Evolutionary conservation across 2,329 filamentous ascomycete species (phyloP), one percentile per base, ranked within the genome.

Genomic region (Botrytis fragariae): DNA sequence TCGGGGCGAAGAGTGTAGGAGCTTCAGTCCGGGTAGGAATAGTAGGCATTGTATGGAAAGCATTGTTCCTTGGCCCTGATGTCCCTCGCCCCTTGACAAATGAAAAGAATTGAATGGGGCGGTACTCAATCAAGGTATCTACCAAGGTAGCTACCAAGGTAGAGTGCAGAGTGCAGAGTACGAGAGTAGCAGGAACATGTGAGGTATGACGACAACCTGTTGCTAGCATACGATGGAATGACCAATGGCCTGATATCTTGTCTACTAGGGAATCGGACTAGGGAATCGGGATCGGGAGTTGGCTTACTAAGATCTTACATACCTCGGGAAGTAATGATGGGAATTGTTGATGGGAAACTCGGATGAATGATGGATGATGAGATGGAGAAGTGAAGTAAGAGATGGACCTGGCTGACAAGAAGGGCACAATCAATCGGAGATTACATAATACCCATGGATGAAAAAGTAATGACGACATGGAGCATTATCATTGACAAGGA

Each of bases 401-500:
- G 29, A 25, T 35, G n/a, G n/a, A 10, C 20, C 20, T 45, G 22
- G 9, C n/a, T 10, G 61, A 35, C 29, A 25, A 8, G 42, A 48
- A 9, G 20, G 8, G 44, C 20, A 54, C 32, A 14, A 67, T 67
- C 45, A 37, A 54, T 29, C 32, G 45, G 35, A 22, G 64, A 39
- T 68, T 68, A 68, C 48, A 39, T 68, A 54, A 64, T 35, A 32
- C 51, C 18, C 51, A 39, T 29, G 3, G 35, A 37, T 3, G 1
- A 18, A 48, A 29, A 44, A 64, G n/a, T 65, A 51, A 45, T 65
- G 64, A 67, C 64, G 64, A 67, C 45, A 67, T 67, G 22, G 14
- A 62, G 22, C 60, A 35, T 20, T 22, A 12, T 12, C 5, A 5
- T 25, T 14, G 32, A 22, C 57, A 37, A 7, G 57, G 57, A 59